Evolutionary conservation across 2,329 filamentous ascomycete genomes (phyloP).

Genomic region (Aspergillus ochraceus): DNA sequence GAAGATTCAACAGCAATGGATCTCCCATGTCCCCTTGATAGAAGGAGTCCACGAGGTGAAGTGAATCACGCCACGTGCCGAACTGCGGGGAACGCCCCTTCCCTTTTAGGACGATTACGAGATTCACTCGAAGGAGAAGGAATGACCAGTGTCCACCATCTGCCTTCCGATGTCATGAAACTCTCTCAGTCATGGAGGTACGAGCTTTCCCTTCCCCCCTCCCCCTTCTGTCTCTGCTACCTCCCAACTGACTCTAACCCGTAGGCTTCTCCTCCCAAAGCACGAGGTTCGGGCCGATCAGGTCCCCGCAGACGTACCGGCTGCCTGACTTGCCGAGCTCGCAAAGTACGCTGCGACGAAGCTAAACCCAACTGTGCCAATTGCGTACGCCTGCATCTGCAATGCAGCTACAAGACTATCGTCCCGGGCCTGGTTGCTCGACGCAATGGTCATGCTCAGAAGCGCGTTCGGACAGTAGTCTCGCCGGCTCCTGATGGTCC

Average conservation of each 20-base stretch:
- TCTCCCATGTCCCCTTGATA: too few species aligned
- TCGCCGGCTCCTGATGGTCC: slow-evolving; percentile 16
- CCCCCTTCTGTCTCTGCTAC: not conserved
- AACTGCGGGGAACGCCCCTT: not conserved
- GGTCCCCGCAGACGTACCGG: slow-evolving; percentile 36
- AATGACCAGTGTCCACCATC: not conserved
- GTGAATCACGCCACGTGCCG: not conserved
- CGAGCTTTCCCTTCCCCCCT: too few species aligned
- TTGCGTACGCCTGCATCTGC: slow-evolving; percentile 32
- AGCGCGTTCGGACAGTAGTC: not conserved
- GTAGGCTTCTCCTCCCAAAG: slow-evolving; percentile 23
- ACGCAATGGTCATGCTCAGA: not conserved
- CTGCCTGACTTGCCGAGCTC: slow-evolving; percentile 36
- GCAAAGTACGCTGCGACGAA: slow-evolving; percentile 39
- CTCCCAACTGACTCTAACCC: not conserved
- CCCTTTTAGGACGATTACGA: not conserved
- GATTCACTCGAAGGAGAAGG: not conserved
- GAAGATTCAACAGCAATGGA: too few species aligned
- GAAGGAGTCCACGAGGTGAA: not conserved
- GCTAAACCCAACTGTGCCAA: slow-evolving; percentile 35
- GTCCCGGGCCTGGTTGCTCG: slow-evolving; percentile 14
- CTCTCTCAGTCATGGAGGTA: slow-evolving; percentile 35
- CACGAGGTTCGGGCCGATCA: slow-evolving; percentile 35
- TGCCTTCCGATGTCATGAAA: not conserved
- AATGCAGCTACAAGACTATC: slow-evolving; percentile 31